Conservation (phyloP, 1,139 yeast species). For the Pichia inconspicua region DNA sequence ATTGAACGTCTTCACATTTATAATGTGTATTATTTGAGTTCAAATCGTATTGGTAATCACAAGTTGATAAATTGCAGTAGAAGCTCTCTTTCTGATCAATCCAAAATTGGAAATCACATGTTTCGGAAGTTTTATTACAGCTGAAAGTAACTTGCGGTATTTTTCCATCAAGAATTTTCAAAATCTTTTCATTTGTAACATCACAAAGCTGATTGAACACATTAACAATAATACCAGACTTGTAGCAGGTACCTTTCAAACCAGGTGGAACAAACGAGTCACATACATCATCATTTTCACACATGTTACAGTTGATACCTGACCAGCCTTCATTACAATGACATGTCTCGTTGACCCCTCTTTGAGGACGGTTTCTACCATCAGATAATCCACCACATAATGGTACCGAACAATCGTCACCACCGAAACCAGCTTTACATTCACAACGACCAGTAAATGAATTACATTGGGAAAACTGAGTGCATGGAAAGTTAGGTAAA, state of each 20-base stretch:
- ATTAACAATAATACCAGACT: constrained; percentile 78
- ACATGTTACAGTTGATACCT: constrained; percentile 88
- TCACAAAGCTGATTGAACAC: constrained; percentile 87
- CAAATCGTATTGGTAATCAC: constrained; percentile 62
- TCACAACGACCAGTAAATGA: constrained; percentile 86
- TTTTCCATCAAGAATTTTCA: constrained; percentile 69
- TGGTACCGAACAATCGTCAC: constrained; percentile 84
- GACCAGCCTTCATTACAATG: constrained; percentile 80
- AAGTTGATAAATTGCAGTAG: constrained; percentile 70
- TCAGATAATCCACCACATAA: constrained; percentile 75
- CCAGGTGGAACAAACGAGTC: constrained; percentile 86
- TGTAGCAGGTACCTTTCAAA: constrained; percentile 79
- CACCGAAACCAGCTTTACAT: constrained; percentile 89
- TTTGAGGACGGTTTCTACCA: constrained; percentile 60
- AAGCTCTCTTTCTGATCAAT: constrained; percentile 83
- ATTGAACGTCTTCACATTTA: constrained; percentile 65
- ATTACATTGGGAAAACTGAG: constrained; percentile 83
- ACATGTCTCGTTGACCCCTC: constrained; percentile 49
- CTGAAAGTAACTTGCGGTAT: constrained; percentile 89
- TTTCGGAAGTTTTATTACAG: constrained; percentile 59
- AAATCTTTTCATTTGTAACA: constrained; percentile 81
- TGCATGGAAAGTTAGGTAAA: constrained; percentile 82
- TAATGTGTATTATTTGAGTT: constrained; percentile 64
- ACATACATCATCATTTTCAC: constrained; percentile 66
- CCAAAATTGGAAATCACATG: constrained; percentile 94